These are phyloP conservation scores for Blastobotrys attinorum DNA, from an alignment of 805 yeast species.

Conservation along the genomic window DNA sequence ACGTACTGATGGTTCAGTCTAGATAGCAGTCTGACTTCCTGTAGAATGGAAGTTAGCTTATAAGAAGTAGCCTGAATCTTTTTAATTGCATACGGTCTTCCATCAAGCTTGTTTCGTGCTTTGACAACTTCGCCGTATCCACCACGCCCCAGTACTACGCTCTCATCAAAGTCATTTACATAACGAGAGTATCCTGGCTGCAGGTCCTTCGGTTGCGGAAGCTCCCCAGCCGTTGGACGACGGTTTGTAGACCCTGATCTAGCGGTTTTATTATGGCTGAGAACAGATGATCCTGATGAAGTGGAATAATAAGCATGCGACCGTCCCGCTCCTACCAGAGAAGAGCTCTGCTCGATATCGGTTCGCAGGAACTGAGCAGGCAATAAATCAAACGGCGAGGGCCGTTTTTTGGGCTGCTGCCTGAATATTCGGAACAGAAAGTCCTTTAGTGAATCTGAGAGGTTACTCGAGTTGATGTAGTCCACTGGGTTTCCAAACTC, in stretches of 20 bases:
- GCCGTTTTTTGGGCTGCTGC: slow-evolving; percentile 57
- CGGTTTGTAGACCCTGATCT: not conserved
- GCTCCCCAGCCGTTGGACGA: not conserved
- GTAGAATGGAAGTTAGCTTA: slow-evolving; percentile 70
- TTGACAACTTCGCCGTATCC: slow-evolving; percentile 99
- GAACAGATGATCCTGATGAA: not conserved
- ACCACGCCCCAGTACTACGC: slow-evolving; percentile 84
- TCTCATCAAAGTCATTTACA: slow-evolving; percentile 90
- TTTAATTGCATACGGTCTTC: slow-evolving; percentile 90
- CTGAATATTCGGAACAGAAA: slow-evolving; percentile 62
- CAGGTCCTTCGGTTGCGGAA: not conserved
- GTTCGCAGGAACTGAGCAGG: slow-evolving; percentile 79
- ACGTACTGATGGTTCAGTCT: slow-evolving; percentile 92
- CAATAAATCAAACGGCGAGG: slow-evolving; percentile 75
- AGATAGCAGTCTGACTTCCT: slow-evolving; percentile 88
- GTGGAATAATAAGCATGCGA: not conserved
- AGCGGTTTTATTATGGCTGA: not conserved
- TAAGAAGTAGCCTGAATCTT: slow-evolving; percentile 79
- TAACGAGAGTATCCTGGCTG: slow-evolving; percentile 52
- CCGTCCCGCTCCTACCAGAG: not conserved
- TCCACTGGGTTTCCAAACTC: slow-evolving; percentile 55
- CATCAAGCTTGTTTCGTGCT: slow-evolving; percentile 87
- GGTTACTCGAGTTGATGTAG: slow-evolving; percentile 39
- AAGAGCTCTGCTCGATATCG: slow-evolving; percentile 1
- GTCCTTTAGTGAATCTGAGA: slow-evolving; percentile 55